Base-by-base conservation (phyloP, 176 grass and related monocot species). In the Chrysopogon serrulatus region DNA sequence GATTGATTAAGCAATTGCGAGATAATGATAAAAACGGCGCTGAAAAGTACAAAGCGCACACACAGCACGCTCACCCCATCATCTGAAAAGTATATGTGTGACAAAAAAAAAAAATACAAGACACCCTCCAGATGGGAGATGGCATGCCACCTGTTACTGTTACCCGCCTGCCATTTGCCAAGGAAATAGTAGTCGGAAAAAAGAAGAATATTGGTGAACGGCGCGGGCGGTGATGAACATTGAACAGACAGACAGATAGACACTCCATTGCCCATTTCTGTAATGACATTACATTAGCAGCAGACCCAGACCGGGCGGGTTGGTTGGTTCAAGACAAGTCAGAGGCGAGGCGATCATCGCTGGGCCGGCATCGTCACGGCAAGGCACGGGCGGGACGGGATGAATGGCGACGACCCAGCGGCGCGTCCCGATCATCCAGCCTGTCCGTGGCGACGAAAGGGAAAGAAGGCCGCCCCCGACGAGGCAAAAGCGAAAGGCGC, bases 351-450 rank as follows among this genome's bases (percentile, higher is more conserved):
- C 48, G 80, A 69, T 65, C 36, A 34, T 71, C 36, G 8, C 18
- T 84, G 26, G 76, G 44, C n/a, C n/a, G n/a, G n/a, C n/a, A n/a
- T n/a, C n/a, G n/a, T n/a, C 86, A 78, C 65, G 78, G 72, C 82
- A 64, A 0, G 54, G 10, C 51, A 24, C 36, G n/a, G 37, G 27
- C 27, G 19, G 18, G 40, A 2, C 16, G n/a, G 49, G 5, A 6
- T 62, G 89, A 81, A 82, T 87, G 92, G 89, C 78, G 73, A 90
- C 66, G 12, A 67, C 73, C 85, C 43, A 80, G 54, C 79, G 66
- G 65, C 72, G 41, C 13, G 90, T 92, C 90, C 24, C 90, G 30
- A 82, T 94, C 92, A 66, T 66, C 90, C 87, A 94, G 89, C 60
- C 81, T 92, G 90, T 92, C 65, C n/a, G n/a, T n/a, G n/a, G 71